Base-by-base conservation (phyloP, 1,284 basidiomycete genomes). In the Papiliotrema flavescens region DNA sequence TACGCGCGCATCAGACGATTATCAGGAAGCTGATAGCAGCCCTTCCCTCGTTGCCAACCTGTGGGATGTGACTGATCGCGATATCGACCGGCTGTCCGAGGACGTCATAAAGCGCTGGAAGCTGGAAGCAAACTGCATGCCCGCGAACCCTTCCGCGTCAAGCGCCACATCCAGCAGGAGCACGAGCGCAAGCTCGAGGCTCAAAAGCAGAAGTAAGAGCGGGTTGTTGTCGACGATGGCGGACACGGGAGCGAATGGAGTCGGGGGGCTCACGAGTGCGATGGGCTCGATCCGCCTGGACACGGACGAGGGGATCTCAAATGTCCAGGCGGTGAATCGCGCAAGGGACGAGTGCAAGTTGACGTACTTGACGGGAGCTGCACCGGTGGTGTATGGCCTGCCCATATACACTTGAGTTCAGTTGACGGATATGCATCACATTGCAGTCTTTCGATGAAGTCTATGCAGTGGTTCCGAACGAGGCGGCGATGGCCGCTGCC, bases 51-150 rank as follows among this genome's bases (percentile, higher is more conserved):
- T 97, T 14, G 96, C 89, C 0, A 97, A 95, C 69, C 78, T 98
- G 17, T 99, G 96, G 95, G 95, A 98, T 71, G 94, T 98, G 23
- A 98, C 96, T 0, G 95, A 99, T 78, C 84, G 88, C 47, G 95
- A 99, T 71, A 93, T 98, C 61, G 95, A 98, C 78, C 88, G 89
- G 62, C 85, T 97, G 58, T 88, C 92, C 7, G 85, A 88, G 62
- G 80, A 84, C 0, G 91, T 97, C 7, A 87, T 97, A 65, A 85
- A 87, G 59, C 82, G 84, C 56, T 76, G 96, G 8, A 79, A 80
- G 2, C 78, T 97, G 46, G 82, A 78, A 55, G 53, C 59, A 20
- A 53, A 47, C 45, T 63, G 78, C 43, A 39, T 66, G 14, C 28
- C 50, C 14, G 11, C 26, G 22, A 20, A 15, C 43, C 20, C 32